phyloP scores from a whole-genome alignment of 2,329 filamentous ascomycete genomes.

The Xylaria sp. region DNA sequence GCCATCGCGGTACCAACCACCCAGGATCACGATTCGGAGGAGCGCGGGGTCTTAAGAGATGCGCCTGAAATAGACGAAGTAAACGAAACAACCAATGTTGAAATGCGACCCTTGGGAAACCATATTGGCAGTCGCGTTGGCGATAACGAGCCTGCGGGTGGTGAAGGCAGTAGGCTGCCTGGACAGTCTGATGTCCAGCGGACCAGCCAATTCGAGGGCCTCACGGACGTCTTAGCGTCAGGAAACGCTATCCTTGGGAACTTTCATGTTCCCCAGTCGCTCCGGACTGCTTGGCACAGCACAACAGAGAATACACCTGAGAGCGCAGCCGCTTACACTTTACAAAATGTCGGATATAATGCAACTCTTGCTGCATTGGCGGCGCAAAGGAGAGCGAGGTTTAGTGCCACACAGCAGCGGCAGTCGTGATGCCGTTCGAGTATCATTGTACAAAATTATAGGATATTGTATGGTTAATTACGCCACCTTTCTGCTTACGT shows the following conservation, averaged over 20 bases:
- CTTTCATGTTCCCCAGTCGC: conserved; percentile 58
- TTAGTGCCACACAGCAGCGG: conserved; percentile 38
- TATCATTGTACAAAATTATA: conserved; percentile 37
- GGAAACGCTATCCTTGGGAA: conserved; percentile 61
- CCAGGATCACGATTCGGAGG: conserved; percentile 63
- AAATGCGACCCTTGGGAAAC: conserved; percentile 49
- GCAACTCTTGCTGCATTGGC: conserved; percentile 59
- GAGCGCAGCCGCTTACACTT: conserved; percentile 55
- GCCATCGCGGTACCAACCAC: conserved; percentile 29
- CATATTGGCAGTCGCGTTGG: conserved; percentile 15
- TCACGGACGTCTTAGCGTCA: conserved; percentile 55
- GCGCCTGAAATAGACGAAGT: conserved; percentile 42
- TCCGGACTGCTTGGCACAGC: conserved; percentile 54
- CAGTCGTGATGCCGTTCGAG: conserved; percentile 31
- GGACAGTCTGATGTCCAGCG: conserved; percentile 27
- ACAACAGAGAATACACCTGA: conserved; percentile 43
- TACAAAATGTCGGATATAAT: conserved; percentile 61
- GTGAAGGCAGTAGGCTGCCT: conserved; percentile 39
- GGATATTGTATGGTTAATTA: conserved; percentile 43
- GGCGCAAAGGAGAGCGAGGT: conserved; percentile 49
- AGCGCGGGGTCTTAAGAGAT: conserved; percentile 56
- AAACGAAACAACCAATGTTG: conserved; percentile 51
- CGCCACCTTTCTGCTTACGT: conserved; percentile 88
- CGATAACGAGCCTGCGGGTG: conserved; percentile 30
- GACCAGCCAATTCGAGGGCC: conserved; percentile 36